Conservation (phyloP, 805 yeast species). For the Saturnispora dispora region DNA sequence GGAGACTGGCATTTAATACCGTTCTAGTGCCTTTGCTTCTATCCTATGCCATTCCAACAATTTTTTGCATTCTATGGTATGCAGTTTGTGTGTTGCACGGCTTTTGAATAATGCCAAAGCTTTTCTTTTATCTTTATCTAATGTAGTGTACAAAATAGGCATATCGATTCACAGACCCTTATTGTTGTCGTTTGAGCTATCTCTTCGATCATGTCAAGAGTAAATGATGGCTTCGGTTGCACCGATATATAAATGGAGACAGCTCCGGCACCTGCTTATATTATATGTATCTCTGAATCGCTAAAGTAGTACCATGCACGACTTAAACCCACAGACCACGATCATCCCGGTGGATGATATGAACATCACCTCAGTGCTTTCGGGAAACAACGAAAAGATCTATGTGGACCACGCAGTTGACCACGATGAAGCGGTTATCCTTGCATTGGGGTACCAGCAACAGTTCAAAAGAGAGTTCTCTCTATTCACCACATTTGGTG, state of each 20-base stretch:
- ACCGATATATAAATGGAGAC: no score
- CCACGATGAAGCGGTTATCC: conserved; percentile 43
- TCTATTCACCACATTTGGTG: conserved; percentile 47
- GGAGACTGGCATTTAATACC: no score
- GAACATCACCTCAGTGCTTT: conserved; percentile 18
- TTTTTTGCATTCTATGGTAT: no score
- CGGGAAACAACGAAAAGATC: conserved; percentile 19
- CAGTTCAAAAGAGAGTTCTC: conserved; percentile 58
- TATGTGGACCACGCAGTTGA: conserved; percentile 40
- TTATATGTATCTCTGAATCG: no score
- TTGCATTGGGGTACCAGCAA: conserved; percentile 54
- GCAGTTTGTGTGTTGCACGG: no score
- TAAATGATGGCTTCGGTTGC: background rate
- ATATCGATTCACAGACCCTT: background rate
- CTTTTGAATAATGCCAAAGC: no score
- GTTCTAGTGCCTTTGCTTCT: no score
- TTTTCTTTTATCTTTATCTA: background rate
- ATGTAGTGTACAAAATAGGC: background rate
- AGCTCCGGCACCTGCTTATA: no score
- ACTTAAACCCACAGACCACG: conserved; percentile 16
- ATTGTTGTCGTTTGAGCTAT: background rate
- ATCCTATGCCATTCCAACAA: no score
- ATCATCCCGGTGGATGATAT: conserved; percentile 21
- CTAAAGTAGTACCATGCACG: background rate
- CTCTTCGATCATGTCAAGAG: background rate